Percentiles rank a stretch among this genome's conserved stretches.
These are phyloP conservation scores for Atkinsonella texensis DNA, from an alignment of 2,329 filamentous ascomycete species.

Conservation along the genomic window DNA sequence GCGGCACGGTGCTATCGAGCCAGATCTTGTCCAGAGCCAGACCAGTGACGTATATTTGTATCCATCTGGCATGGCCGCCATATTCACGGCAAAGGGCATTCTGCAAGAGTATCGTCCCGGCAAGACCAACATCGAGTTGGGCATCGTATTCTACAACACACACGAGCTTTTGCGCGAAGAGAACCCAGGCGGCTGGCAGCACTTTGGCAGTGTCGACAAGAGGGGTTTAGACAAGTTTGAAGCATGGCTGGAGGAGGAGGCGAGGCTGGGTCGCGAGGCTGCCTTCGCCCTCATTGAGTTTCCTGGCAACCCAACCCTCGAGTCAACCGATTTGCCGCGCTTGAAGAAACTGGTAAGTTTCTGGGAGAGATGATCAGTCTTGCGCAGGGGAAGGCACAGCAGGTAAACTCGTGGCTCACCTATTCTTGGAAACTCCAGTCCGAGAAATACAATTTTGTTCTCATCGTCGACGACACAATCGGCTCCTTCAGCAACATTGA, in stretches of 20 bases:
- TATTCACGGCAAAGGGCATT: slow-evolving; percentile 30
- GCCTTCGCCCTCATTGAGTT: slow-evolving; percentile 37
- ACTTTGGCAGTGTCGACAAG: slow-evolving; percentile 32
- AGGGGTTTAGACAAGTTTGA: slow-evolving; percentile 32
- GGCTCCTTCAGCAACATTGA: slow-evolving; percentile 38
- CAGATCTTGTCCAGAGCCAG: slow-evolving; percentile 13
- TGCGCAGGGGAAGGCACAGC: too few relatives aligned
- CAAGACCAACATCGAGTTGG: slow-evolving; percentile 29
- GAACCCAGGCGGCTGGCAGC: slow-evolving; percentile 29
- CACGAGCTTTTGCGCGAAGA: slow-evolving; percentile 35
- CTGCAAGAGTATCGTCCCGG: slow-evolving; percentile 22
- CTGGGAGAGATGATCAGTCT: too few relatives aligned
- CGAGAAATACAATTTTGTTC: slow-evolving; percentile 31
- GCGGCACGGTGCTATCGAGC: slow-evolving; percentile 25
- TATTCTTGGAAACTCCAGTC: slow-evolving; percentile 13
- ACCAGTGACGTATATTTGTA: slow-evolving; percentile 30
- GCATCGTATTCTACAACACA: slow-evolving; percentile 39
- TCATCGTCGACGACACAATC: slow-evolving; percentile 37
- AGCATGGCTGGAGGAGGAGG: slow-evolving; percentile 28
- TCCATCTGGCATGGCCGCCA: slow-evolving; percentile 41
- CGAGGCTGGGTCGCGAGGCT: slow-evolving; percentile 24
- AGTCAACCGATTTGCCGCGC: slow-evolving; percentile 21
- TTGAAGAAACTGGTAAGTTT: slow-evolving; percentile 26
- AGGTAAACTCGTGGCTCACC: not conserved
- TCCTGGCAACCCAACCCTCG: slow-evolving; percentile 25